Percentiles rank a stretch among this genome's conserved stretches.
Evolutionary conservation across 2,329 filamentous ascomycete genomes (phyloP).

Genomic region (Botrytis medusae): DNA sequence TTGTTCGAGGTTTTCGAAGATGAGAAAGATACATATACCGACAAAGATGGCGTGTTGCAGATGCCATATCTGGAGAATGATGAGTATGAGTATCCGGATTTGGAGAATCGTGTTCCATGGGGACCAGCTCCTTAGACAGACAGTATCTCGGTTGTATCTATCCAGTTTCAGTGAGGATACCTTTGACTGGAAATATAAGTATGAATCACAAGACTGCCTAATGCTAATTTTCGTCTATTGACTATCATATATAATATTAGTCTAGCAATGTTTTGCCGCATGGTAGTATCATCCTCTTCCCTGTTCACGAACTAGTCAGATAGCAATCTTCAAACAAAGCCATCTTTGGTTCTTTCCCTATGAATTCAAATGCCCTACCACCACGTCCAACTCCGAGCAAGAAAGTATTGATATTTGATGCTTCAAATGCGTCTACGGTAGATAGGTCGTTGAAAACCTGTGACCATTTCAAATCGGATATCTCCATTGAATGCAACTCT

Average conservation of each 20-base stretch:
- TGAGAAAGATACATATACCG: background rate
- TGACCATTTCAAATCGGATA: background rate
- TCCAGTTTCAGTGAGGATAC: background rate
- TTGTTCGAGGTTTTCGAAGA: background rate
- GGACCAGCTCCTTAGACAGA: background rate
- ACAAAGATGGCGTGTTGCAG: background rate
- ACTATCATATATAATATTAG: background rate
- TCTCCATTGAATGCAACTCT: background rate
- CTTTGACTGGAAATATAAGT: background rate
- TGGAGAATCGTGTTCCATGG: background rate
- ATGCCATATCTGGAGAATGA: conserved; percentile 2
- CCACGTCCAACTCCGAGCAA: background rate
- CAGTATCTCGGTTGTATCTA: background rate
- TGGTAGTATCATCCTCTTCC: background rate
- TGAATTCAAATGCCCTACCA: background rate
- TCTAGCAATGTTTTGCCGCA: background rate
- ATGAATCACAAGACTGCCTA: background rate
- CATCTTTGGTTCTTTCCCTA: background rate
- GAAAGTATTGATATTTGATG: background rate
- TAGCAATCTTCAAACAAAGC: background rate
- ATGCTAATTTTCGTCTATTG: background rate
- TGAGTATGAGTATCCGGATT: background rate
- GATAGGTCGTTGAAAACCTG: background rate
- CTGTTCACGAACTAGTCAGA: background rate
- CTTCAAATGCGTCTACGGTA: background rate